Evolutionary conservation across 1,284 basidiomycete species (phyloP), one percentile per base, ranked within the genome.

Genomic region (Tausonia pullulans): DNA sequence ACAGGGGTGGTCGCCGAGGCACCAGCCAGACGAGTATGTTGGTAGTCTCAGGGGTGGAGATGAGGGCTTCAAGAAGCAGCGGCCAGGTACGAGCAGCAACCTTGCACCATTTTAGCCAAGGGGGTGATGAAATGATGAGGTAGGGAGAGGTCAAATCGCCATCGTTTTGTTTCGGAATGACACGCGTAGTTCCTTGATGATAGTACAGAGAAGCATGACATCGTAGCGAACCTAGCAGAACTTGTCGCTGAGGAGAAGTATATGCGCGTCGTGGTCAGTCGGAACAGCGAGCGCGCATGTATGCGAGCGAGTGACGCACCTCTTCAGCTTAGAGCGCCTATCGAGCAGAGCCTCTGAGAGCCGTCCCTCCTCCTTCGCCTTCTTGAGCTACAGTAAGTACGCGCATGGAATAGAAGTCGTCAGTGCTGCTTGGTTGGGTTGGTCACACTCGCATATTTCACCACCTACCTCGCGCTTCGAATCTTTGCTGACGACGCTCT

Each of bases 341-440:
- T 97, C 90, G 57, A 97, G 80, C 77, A 97, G 77, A 3, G 88
- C 88, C 75, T 97, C 93, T 1, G 89, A 86, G 14, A 96, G 74
- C 48, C 87, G 82, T 3, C 94, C 94, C 69, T 96, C 90, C 74
- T 92, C 88, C 68, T 82, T 81, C 11, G 92, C 92, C 65, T 82
- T 83, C 75, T 90, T 92, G 62, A 97, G 80, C 82, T 90, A 67
- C 7, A 16, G n/a, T 60, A 62, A 69, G 61, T 67, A 2, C 45
- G 53, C 7, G 8, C 14, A 43, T 27, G 16, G 27, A 27, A 27
- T 27, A 27, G 2, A 27, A 27, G 27, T 27, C 27, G 27, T 27
- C 27, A 27, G 27, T 27, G 27, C 27, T 27, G 27, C 27, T 27
- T 27, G 27, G 27, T 27, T 27, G 27, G 27, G 27, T 27, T 27